Percentiles rank a stretch among this genome's conserved stretches.
These are phyloP conservation scores for Aspergillus sp. DNA, from an alignment of 2,329 filamentous ascomycete species.

Conservation along the genomic window DNA sequence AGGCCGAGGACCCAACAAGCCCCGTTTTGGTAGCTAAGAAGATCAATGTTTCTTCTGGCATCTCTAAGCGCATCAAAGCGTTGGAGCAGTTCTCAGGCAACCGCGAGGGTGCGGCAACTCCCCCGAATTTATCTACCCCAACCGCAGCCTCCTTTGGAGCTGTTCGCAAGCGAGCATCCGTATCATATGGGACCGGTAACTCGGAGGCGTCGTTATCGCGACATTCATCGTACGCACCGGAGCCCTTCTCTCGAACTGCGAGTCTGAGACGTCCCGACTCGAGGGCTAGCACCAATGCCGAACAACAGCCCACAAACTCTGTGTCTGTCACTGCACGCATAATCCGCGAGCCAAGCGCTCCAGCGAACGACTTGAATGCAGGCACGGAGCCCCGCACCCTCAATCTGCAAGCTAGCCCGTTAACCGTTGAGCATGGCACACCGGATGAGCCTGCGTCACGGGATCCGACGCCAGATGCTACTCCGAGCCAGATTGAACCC, in stretches of 20 bases:
- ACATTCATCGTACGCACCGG: slow-evolving; percentile 28
- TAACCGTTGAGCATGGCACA: slow-evolving; percentile 67
- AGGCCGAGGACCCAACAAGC: slow-evolving; percentile 30
- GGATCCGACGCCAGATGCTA: slow-evolving; percentile 18
- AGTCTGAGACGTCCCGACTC: slow-evolving; percentile 32
- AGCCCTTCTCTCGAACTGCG: slow-evolving; percentile 31
- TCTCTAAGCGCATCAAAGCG: slow-evolving; percentile 92
- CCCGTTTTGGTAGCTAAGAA: slow-evolving; percentile 66
- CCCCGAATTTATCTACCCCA: slow-evolving; percentile 46
- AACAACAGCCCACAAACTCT: slow-evolving; percentile 57
- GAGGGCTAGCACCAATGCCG: slow-evolving; percentile 23
- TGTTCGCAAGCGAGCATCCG: slow-evolving; percentile 45
- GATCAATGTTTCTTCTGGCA: slow-evolving; percentile 81
- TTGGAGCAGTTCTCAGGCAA: slow-evolving; percentile 72
- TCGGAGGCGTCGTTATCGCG: slow-evolving; percentile 27
- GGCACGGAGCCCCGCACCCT: slow-evolving; percentile 35
- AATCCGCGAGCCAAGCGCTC: slow-evolving; percentile 60
- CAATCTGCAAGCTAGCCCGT: slow-evolving; percentile 55
- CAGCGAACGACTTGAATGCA: slow-evolving; percentile 29
- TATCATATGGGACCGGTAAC: slow-evolving; percentile 29
- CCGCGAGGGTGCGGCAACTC: slow-evolving; percentile 34
- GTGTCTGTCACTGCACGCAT: slow-evolving; percentile 89
- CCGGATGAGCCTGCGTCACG: slow-evolving; percentile 29
- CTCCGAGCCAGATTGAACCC: slow-evolving; percentile 27
- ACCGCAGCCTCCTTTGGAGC: slow-evolving; percentile 60